Evolutionary conservation across 441 rosid genomes (phyloP).

Genomic region (Euphorbia schlechtendalii): DNA sequence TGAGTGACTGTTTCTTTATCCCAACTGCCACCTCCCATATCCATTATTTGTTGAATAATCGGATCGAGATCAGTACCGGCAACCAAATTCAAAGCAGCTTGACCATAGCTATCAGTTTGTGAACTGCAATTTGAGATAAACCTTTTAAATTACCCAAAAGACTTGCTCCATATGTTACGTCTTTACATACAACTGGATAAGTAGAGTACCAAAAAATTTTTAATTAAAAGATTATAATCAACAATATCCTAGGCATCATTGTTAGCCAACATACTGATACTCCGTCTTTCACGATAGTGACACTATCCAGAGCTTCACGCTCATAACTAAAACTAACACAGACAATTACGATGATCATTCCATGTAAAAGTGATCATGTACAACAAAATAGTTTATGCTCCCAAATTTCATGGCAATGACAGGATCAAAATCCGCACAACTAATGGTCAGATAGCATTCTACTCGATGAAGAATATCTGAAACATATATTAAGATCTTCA

Average conservation of each 20-base stretch:
- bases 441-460: not conserved
- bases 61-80: slow-evolving; percentile 66
- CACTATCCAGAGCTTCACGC: not conserved
- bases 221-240: no score
- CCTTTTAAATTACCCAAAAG: no score
- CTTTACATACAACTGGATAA: no score
- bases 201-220: no score
- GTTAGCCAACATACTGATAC: no score
- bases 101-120: slow-evolving; percentile 46
- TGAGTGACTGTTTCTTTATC: slow-evolving; percentile 83
- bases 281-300: no score
- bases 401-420: not conserved
- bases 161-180: no score
- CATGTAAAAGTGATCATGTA: no score
- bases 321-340: not conserved
- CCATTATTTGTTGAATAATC: slow-evolving; percentile 78
- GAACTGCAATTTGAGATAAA: slow-evolving; percentile 63
- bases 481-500: not conserved
- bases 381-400: not conserved
- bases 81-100: slow-evolving; percentile 84
- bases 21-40: slow-evolving; percentile 96
- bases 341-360: no score
- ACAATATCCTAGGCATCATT: no score
- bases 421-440: not conserved
- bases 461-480: not conserved